These are phyloP conservation scores for Rhodotorula glutinis DNA, from an alignment of 1,284 basidiomycete species.

Conservation along the genomic window DNA sequence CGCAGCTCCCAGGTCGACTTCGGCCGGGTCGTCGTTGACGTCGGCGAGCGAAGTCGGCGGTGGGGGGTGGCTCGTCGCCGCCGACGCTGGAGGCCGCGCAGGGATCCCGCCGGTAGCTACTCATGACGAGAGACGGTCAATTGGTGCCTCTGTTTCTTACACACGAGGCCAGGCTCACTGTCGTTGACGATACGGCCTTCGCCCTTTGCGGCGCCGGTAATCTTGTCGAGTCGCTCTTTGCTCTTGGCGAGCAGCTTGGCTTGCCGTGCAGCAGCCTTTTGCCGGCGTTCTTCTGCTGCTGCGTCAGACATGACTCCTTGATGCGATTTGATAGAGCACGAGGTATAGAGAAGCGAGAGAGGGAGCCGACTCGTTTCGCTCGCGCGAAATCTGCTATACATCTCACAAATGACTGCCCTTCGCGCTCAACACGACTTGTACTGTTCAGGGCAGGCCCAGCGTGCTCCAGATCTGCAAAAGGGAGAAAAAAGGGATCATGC, in stretches of 20 bases:
- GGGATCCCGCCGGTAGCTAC: conserved; percentile 9
- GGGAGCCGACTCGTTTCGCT: no score
- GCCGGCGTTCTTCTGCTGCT: conserved; percentile 21
- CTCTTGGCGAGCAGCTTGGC: conserved; percentile 43
- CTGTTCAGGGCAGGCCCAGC: no score
- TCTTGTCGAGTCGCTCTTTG: conserved; percentile 43
- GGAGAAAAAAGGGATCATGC: no score
- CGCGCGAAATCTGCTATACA: no score
- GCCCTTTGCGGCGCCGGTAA: conserved; percentile 43
- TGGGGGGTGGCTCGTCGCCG: conserved; percentile 17
- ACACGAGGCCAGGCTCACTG: conserved; percentile 16
- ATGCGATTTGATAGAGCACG: neutral
- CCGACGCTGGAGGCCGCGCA: conserved; percentile 1
- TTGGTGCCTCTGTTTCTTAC: no score
- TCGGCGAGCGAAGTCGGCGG: conserved; percentile 26
- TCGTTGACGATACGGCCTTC: conserved; percentile 38
- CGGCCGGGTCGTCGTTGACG: conserved; percentile 42
- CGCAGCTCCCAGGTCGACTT: conserved; percentile 41
- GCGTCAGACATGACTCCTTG: conserved; percentile 14
- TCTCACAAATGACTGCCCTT: neutral
- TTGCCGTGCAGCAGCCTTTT: conserved; percentile 37
- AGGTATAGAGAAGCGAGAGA: neutral
- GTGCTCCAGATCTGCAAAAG: no score
- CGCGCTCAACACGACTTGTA: no score
- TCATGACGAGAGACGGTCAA: no score